Base-by-base conservation (phyloP, 2,329 filamentous ascomycete genomes). In the Trichoderma polysporum region DNA sequence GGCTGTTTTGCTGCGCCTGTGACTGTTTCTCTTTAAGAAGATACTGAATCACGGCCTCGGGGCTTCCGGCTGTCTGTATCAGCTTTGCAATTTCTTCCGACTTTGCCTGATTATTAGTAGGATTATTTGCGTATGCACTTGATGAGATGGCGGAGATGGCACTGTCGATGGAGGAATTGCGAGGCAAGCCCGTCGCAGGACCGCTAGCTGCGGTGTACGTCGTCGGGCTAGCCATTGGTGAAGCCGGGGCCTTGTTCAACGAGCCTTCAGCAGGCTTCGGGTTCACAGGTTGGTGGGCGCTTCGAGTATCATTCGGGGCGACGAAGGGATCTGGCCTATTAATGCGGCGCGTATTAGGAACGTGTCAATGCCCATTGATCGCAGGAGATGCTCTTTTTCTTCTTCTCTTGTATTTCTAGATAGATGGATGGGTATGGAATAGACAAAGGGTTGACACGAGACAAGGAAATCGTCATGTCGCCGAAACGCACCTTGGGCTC, bases 101-200 rank as follows among this genome's bases (percentile, higher is more conserved):
- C 29, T 84, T 86, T n/a, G 86, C 80, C 35, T 84, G 78, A 69
- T 78, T 84, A 70, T 90, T 88, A 54, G 86, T 83, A 0, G 87
- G 83, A 29, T 81, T 84, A 86, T 68, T 61, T 25, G 52, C 41
- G 66, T 87, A 83, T 2, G 82, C 82, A 63, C 87, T 85, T 10
- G 82, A 83, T 7, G 92, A 92, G 57, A 92, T 84, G 10, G 88
- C 87, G 2, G 94, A 97, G 54, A 96, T 90, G n/a, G 92, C 91
- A 12, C 94, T 97, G 77, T 98, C 94, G 74, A 97, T 94, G 12
- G 94, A 97, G 3, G 91, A 91, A 66, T 91, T 97, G 73, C 94
- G 88, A 66, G 90, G 87, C 22, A 80, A 69, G 45, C 39, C 39
- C 10, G 39, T 37, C 17, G 58, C 9, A 63, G 57, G 25, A 45